Percentiles rank a stretch among this genome's conserved stretches.
These are phyloP conservation scores for Sporothrix dimorphospora DNA, from an alignment of 2,329 filamentous ascomycete genomes.

Conservation along the genomic window DNA sequence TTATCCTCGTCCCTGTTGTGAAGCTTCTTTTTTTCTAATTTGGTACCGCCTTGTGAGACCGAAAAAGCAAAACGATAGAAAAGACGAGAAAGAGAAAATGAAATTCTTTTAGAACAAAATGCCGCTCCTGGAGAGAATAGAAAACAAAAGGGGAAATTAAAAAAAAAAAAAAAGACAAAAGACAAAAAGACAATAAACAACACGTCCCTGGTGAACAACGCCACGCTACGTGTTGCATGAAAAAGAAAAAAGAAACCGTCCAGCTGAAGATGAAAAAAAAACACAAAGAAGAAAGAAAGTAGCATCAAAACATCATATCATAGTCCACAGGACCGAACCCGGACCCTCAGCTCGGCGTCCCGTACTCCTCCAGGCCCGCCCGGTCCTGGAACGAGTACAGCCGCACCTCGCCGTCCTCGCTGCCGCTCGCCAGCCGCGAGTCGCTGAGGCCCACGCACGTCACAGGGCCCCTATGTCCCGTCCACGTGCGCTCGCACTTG, in stretches of 20 bases:
- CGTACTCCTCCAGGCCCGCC: slow-evolving; percentile 50
- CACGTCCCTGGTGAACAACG: neutral
- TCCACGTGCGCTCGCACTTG: slow-evolving; percentile 89
- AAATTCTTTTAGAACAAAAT: slow-evolving; percentile 11
- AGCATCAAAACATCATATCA: neutral
- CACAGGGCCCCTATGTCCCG: slow-evolving; percentile 86
- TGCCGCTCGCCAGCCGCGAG: slow-evolving; percentile 84
- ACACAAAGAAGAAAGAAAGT: neutral
- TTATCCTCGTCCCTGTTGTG: neutral
- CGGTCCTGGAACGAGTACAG: slow-evolving; percentile 73
- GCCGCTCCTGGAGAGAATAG: neutral
- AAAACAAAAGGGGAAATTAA: neutral
- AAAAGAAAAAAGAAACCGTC: neutral
- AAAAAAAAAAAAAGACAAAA: neutral
- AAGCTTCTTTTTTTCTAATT: slow-evolving; percentile 6
- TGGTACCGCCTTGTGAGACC: neutral
- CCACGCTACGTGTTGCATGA: slow-evolving; percentile 5
- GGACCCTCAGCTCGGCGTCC: slow-evolving; percentile 51
- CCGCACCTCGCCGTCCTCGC: slow-evolving; percentile 89
- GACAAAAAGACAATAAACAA: neutral
- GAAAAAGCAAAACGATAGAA: neutral
- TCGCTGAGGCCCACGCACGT: slow-evolving; percentile 93
- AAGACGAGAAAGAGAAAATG: neutral
- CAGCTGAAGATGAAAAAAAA: neutral
- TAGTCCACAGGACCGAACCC: neutral